Evolutionary conservation across 495 filamentous ascomycete genomes (phyloP), one percentile per base, ranked within the genome.

Genomic region (Hypoxylon intermedium): DNA sequence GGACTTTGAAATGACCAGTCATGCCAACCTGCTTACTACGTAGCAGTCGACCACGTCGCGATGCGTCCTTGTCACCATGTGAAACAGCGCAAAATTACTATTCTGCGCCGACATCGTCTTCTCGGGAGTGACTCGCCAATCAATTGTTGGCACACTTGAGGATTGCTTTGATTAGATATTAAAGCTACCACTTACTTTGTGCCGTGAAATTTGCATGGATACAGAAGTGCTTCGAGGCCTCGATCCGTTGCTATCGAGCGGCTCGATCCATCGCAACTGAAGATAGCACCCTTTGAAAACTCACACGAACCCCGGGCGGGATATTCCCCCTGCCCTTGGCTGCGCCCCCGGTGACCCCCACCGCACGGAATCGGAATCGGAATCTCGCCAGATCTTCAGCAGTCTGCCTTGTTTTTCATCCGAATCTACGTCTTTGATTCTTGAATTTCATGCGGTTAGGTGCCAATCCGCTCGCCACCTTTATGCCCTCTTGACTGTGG

Each of bases 11-110:
- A 40, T 53, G 16, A 40, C 50, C 31, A 59, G 30, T 44, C 20
- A 58, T 15, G 31, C 37, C 23, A 58, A 20, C 37, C n/a, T 45
- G 34, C 60, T 50, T 49, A 44, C 36, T 49, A 58, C n/a, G 48
- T 50, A 53, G 44, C 16, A 58, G 15, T 41, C 7, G 40, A 33
- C 43, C 55, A 65, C 55, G 61, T 59, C 20, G 50, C 44, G 49
- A 47, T 59, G 45, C 61, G 33, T 50, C 55, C 49, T 45, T 34
- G 53, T 33, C 24, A 48, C 42, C 43, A 49, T 54, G 18, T 60
- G 61, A 59, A 65, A 65, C 55, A 49, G 5, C 16, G n/a, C 15
- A 51, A 23, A 40, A 44, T 18, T 58, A 21, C 34, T 26, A 38
- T 13, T 13, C 23, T 18, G 18, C 46, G 36, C 41, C 18, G 31